phyloP scores from a whole-genome alignment of 2,329 filamentous ascomycete genomes.

The Cladosporium oxysporum region DNA sequence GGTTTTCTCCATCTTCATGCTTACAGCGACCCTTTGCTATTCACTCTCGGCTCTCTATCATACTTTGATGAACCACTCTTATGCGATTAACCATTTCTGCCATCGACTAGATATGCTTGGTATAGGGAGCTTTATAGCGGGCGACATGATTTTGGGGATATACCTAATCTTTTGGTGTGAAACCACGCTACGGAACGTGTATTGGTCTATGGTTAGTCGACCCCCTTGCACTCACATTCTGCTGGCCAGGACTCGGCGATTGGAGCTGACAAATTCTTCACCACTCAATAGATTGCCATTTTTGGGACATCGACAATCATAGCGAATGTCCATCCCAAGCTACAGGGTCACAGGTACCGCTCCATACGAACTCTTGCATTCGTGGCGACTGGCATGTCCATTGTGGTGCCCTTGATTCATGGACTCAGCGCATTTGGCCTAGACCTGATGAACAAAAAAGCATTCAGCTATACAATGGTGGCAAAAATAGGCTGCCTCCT shows the following conservation, averaged over 20 bases:
- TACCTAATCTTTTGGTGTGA: constrained; percentile 4
- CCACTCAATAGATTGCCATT: neutral
- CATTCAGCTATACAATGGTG: neutral
- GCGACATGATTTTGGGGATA: neutral
- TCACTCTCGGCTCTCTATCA: constrained; percentile 30
- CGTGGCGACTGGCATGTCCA: constrained; percentile 15
- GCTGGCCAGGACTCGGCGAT: too few species aligned
- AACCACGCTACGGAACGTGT: neutral
- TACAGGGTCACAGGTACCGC: constrained; percentile 30
- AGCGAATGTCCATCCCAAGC: constrained; percentile 22
- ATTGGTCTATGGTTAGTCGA: neutral
- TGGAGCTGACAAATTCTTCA: too few species aligned
- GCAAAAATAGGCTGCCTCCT: neutral
- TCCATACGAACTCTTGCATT: constrained; percentile 31
- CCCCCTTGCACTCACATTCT: too few species aligned
- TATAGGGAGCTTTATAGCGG: neutral
- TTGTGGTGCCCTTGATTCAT: constrained; percentile 29
- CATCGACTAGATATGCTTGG: constrained; percentile 27
- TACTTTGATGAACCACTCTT: constrained; percentile 35
- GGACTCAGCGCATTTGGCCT: constrained; percentile 34
- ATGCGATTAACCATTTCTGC: constrained; percentile 28
- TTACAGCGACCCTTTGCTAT: constrained; percentile 26
- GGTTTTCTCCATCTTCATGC: constrained; percentile 28
- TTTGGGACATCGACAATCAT: neutral
- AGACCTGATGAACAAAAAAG: constrained; percentile 28